Base-by-base conservation (phyloP, 495 filamentous ascomycete genomes). In the Durotheca rogersii region DNA sequence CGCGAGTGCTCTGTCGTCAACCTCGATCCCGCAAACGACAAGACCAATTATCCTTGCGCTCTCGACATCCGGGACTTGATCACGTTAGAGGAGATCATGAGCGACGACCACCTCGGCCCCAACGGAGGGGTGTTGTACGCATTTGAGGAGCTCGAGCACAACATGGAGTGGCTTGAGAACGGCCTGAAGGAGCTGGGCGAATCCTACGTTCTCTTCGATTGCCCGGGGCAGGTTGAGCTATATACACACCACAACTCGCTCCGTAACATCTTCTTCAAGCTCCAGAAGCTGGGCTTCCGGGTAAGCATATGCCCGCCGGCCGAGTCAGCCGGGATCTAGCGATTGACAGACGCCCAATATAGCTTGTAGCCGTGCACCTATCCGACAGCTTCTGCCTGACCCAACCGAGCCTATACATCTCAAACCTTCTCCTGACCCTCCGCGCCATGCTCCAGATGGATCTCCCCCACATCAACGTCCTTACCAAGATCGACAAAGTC, bases 361-460 rank as follows among this genome's bases (percentile, higher is more conserved):
- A 98, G 93, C 77, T 96, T 51, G 89, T 95, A 45, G 88, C 88
- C 2, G 74, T 98, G 40, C 88, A 96, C 56, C 82, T 98, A 10
- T 86, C 89, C 53, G 93, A 98, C 65, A 90, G 87, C 7, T 92
- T 95, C 66, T 89, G 86, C 67, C 80, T 96, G 21, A 93, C 90
- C 0, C 80, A 90, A 38, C 93, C 93, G 0, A 94, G 90, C 17
- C 85, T 96, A 59, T 98, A 93, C 69, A 88, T 98, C 42, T 95
- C 92, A 54, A 87, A 91, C 41, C 77, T 97, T 47, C 82, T 98
- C 43, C 86, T 97, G 25, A 89, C 88, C 29, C 82, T 98, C 44
- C 86, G 93, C 53, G 88, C 88, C 57, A 98, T 98, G 93, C 82
- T 98, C 21, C 92, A 96, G 72, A 89, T 98, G 74, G 92, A 96